Evolutionary conservation across 495 filamentous ascomycete species (phyloP), one percentile per base, ranked within the genome.

Genomic region (Aspergillus heteromorphus): DNA sequence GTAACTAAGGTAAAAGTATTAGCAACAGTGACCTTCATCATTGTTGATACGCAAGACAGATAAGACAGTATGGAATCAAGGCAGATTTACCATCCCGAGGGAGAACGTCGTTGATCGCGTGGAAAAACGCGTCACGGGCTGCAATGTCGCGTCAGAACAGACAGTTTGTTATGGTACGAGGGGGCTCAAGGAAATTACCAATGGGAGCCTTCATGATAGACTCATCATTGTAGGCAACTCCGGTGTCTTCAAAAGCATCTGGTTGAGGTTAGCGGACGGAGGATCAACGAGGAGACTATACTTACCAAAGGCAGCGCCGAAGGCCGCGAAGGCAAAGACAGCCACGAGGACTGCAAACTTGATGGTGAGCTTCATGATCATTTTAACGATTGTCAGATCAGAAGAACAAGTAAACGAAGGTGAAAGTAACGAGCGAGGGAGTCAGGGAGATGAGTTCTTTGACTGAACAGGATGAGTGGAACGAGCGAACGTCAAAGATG

Each of bases 61-160:
- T 4, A 18, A 23, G 14, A 29, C 1, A 14, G n/a, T 13, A n/a
- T 38, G 1, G 11, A 14, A 38, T 9, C 5, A 17, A 27, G 18
- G n/a, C 25, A 10, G 29, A 34, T 49, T 56, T 56, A 54, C 64
- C 54, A 43, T 43, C 48, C 18, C 56, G 48, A 11, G 58, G 54
- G 8, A 59, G 13, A 18, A 56, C 8, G 27, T 43, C 17, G 23
- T 13, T 25, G 9, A 38, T 48, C 19, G 25, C 20, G 11, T 51
- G n/a, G 45, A 40, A 48, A 50, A 45, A 45, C 25, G 38, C 27
- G 17, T 47, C 45, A 49, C 49, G 10, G 43, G 41, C 27, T 38
- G 21, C 0, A 41, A 49, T 23, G 6, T 48, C 49, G 49, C 27
- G 25, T 53, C 38, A 54, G 49, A 20, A 42, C 25, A 23, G 23